Base-by-base conservation (phyloP, 176 grass and related monocot species). In the Carex kokanica region DNA sequence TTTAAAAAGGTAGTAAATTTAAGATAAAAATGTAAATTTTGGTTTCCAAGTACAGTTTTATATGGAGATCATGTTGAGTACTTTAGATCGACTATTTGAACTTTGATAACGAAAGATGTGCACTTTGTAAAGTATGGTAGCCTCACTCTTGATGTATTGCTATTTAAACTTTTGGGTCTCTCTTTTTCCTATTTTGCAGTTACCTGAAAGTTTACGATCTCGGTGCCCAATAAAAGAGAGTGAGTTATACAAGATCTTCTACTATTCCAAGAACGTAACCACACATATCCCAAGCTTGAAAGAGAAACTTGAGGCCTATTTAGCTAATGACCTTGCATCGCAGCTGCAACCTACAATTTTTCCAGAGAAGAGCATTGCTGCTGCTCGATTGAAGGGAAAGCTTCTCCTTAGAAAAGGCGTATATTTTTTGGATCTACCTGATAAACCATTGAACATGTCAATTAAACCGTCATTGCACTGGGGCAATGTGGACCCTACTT, bases 331-430 rank as follows among this genome's bases (percentile, higher is more conserved):
- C 25, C 80, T 90, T 21, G 88, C 88, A 74, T 49, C 80, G 17
- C 79, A 90, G 62, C 79, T 98, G 60, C 72, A 83, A 74, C 95
- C 95, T 70, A 92, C 43, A 80, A 82, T 86, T 68, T 78, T 95
- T 60, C 32, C 40, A 5, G 84, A 91, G 1, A 72, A 86, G 25
- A 87, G 84, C 45, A 84, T 84, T 3, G 92, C 92, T 27, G 81
- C 91, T 20, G 91, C 95, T 3, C 94, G 92, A 84, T 79, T 98
- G 77, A 90, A 88, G 29, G 72, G 90, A 34, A 91, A 87, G 38
- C 78, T 95, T 54, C 79, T 89, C 25, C 65, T 95, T 87, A 91
- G 84, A 65, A 91, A 88, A 68, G 89, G 95, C 16, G 85, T 77
- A 27, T 98, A 93, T 65, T 20, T 83, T 73, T 83, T 98, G 75